phyloP scores from a whole-genome alignment of 2,329 filamentous ascomycete species.

The Penicillium palitans region DNA sequence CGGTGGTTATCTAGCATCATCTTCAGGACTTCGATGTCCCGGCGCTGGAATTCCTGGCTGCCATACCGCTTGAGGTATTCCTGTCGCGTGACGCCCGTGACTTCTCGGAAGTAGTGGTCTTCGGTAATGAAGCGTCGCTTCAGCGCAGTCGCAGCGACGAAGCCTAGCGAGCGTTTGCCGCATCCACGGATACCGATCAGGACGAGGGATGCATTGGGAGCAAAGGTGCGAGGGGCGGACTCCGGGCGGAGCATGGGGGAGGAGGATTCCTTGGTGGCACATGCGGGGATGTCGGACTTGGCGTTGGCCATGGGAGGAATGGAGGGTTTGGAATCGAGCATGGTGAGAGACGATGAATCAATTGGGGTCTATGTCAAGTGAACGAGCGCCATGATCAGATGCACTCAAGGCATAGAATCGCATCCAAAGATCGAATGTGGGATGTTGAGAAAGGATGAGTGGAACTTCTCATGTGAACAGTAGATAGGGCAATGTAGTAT shows the following conservation, averaged over 20 bases:
- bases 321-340: not conserved
- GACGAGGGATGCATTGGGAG: constrained; percentile 43
- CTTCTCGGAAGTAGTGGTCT: constrained; percentile 46
- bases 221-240: constrained; percentile 30
- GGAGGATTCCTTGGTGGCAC: not conserved
- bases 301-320: not conserved
- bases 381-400: constrained; percentile 6
- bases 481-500: not conserved
- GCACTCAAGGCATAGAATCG: not conserved
- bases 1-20: constrained; percentile 48
- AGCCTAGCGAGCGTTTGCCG: constrained; percentile 46
- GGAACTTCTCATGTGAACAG: not conserved
- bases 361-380: constrained; percentile 3
- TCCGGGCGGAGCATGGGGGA: not conserved
- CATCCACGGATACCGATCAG: constrained; percentile 47
- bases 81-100: constrained; percentile 44
- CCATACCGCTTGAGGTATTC: constrained; percentile 44
- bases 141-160: constrained; percentile 45
- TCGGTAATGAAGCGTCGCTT: constrained; percentile 47
- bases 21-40: constrained; percentile 45
- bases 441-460: not conserved
- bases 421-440: not conserved
- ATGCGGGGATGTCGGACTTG: not conserved
- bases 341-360: constrained; percentile 1
- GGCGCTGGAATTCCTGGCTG: constrained; percentile 45